These are phyloP conservation scores for Plasmodium blacklocki DNA, from an alignment of 169 alveolate species.

Conservation along the genomic window DNA sequence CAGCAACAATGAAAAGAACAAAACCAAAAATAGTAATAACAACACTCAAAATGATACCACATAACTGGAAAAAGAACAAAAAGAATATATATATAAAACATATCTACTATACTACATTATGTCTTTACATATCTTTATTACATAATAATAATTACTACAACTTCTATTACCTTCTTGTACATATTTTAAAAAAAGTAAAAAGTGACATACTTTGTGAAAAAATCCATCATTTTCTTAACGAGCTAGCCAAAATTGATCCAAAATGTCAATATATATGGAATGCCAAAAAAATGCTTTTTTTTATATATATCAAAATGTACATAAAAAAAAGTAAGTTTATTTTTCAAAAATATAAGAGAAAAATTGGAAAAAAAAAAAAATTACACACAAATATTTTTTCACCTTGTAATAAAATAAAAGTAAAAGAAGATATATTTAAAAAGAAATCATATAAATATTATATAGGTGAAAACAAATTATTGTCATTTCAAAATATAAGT, in stretches of 20 bases:
- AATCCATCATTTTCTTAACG: slow-evolving; percentile 23
- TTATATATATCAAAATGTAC: slow-evolving; percentile 23
- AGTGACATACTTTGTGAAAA: slow-evolving; percentile 3
- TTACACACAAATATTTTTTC: background rate
- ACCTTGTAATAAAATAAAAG: background rate
- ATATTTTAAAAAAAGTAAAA: slow-evolving; percentile 6
- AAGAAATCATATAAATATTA: no score
- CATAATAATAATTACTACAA: slow-evolving; percentile 50
- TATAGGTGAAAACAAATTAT: no score
- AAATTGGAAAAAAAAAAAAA: background rate
- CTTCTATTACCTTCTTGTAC: slow-evolving; percentile 17
- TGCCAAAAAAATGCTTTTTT: slow-evolving; percentile 32
- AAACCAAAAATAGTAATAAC: no score
- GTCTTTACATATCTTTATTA: slow-evolving; percentile 41
- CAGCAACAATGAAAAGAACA: no score
- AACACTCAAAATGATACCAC: background rate
- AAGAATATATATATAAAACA: background rate
- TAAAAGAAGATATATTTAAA: no score
- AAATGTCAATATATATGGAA: slow-evolving; percentile 58
- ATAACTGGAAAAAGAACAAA: background rate
- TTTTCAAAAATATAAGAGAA: background rate
- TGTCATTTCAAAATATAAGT: no score
- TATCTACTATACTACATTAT: slow-evolving; percentile 19
- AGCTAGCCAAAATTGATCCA: slow-evolving; percentile 44
- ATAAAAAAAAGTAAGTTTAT: background rate